Conservation (phyloP, 78 protist genomes). For the Salpingoeca rosetta region DNA sequence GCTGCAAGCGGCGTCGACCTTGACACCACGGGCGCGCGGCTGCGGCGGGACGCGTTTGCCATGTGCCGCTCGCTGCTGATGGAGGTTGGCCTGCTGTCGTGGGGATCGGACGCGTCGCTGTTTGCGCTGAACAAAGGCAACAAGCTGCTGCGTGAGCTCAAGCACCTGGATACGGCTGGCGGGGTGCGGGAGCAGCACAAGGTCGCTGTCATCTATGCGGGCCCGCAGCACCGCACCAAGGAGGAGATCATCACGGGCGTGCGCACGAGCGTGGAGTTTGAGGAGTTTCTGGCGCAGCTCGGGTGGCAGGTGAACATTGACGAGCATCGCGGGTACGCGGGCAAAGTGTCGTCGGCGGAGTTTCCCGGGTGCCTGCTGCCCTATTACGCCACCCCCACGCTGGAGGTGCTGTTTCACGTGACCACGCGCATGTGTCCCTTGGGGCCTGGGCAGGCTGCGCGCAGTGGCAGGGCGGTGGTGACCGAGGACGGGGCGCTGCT, state of each 20-base stretch:
- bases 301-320: not conserved
- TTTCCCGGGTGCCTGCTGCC: not conserved
- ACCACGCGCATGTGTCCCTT: too few relatives aligned
- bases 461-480: too few relatives aligned
- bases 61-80: too few relatives aligned
- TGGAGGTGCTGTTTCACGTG: not conserved
- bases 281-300: not conserved
- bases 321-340: not conserved
- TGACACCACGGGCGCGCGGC: too few relatives aligned
- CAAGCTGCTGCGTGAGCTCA: too few relatives aligned
- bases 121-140: too few relatives aligned
- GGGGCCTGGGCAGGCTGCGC: too few relatives aligned
- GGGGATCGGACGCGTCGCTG: too few relatives aligned
- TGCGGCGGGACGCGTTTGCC: too few relatives aligned
- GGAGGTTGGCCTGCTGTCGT: too few relatives aligned
- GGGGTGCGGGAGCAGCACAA: not conserved
- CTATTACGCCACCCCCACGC: not conserved
- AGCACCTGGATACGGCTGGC: not conserved
- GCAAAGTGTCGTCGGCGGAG: not conserved
- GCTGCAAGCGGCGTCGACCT: too few relatives aligned
- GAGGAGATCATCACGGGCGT: not conserved
- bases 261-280: not conserved
- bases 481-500: too few relatives aligned
- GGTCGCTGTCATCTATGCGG: not conserved
- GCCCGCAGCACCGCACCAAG: not conserved